Conservation (phyloP, 1,139 yeast species). For the Arxiozyma bovina region DNA sequence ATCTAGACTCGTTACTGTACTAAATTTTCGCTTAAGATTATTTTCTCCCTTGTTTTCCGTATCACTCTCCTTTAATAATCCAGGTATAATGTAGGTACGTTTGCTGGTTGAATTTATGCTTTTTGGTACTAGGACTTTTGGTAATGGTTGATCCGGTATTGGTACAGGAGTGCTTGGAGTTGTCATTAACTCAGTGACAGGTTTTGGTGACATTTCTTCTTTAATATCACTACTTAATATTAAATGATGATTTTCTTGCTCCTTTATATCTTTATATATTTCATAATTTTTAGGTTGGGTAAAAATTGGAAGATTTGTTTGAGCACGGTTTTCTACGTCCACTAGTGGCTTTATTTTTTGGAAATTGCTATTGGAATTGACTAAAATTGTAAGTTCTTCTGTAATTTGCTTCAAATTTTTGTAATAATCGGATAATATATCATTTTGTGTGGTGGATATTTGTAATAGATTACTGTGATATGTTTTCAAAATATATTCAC, state of each 20-base stretch:
- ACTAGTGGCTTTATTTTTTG: not conserved
- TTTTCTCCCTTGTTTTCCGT: constrained; percentile 5
- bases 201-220: constrained; percentile 7
- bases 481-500: constrained; percentile 4
- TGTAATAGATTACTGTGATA: constrained; percentile 12
- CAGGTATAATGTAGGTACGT: constrained; percentile 10
- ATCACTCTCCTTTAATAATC: constrained; percentile 4
- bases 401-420: constrained; percentile 2
- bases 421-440: constrained; percentile 8
- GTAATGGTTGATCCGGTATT: constrained; percentile 26
- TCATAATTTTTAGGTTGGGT: constrained; percentile 10
- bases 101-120: constrained; percentile 19
- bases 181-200: not conserved
- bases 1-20: constrained; percentile 3
- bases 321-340: not conserved
- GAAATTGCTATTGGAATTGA: not conserved
- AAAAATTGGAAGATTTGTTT: constrained; percentile 12
- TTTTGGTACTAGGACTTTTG: constrained; percentile 20
- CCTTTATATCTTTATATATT: constrained; percentile 11
- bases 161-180: constrained; percentile 26
- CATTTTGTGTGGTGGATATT: constrained; percentile 13
- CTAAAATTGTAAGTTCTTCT: not conserved
- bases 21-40: constrained; percentile 16
- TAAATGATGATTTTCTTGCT: not conserved
- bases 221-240: not conserved